Base-by-base conservation (phyloP, 208 protist genomes). In the Acanthamoeba lenticulata region DNA sequence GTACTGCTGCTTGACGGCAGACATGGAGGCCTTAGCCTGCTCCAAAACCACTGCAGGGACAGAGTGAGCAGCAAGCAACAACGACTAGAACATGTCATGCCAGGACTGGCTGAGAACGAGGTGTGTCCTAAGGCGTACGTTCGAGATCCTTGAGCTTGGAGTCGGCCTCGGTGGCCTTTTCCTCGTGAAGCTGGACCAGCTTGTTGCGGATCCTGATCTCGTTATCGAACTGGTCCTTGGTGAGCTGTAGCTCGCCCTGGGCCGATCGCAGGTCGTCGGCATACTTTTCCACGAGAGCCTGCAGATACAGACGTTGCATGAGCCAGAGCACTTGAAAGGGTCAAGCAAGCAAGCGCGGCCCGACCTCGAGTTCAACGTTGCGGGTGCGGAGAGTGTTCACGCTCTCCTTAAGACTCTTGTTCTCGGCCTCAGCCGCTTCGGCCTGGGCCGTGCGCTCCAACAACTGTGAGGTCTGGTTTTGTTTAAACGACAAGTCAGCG, bases 111-210 rank as follows among this genome's bases (percentile, higher is more conserved):
- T 5, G 55, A 0, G 27, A 62, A 9, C n/a, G n/a, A n/a, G 24
- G 29, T 27, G 21, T 17, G 11, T 32, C 55, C 7, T n/a, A 24
- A 1, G 29, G 55, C 2, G 3, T 72, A 77, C 67, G 32, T 21
- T 44, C 67, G 38, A 77, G 67, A 11, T 77, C 67, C 34, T 44
- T 77, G 67, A 29, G 32, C 67, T 77, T 77, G 67, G 0, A 42
- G 67, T 32, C 67, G 38, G 67, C 67, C 29, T 77, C 67, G 38
- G 67, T 42, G 34, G 67, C 67, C 67, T 77, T 77, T 27, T 44
- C 67, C 29, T 77, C 67, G 38, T 77, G 67, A 77, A 77, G 67
- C 21, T 77, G 67, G 15, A 77, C 67, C 67, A 77, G 67, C 38
- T 32, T 77, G 36, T 77, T 77, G 24, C 67, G 21, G 67, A 77